A percentile compares a stretch with the other conserved stretches of the same genome.
These are phyloP conservation scores for Pythium guiyangense DNA, from an alignment of 352 stramenopile species.

Conservation along the genomic window DNA sequence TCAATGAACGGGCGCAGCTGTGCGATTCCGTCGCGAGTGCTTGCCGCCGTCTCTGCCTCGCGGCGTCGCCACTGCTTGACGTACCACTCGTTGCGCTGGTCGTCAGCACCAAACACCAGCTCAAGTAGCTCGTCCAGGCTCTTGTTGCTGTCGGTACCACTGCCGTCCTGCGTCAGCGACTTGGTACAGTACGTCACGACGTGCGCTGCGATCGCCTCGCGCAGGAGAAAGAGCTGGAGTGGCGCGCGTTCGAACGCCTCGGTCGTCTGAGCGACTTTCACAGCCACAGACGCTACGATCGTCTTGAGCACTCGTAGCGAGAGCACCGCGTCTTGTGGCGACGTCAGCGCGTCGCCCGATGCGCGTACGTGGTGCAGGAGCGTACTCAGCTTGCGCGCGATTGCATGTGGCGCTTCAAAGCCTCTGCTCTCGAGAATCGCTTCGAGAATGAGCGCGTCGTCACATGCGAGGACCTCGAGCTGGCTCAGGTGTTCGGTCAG, in stretches of 20 bases:
- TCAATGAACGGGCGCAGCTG: not conserved
- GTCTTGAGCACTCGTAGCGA: constrained; percentile 4
- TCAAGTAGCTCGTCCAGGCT: constrained; percentile 3
- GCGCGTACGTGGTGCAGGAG: constrained; percentile 20
- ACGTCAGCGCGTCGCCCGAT: not conserved
- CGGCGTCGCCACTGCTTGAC: constrained; percentile 17
- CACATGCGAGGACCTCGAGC: constrained; percentile 23
- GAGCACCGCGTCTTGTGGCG: too few relatives aligned
- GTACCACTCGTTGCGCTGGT: constrained; percentile 16
- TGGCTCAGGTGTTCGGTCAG: constrained; percentile 24
- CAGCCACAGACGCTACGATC: constrained; percentile 4
- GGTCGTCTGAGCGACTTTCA: constrained; percentile 1
- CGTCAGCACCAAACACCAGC: constrained; percentile 7
- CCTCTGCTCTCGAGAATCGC: constrained; percentile 23
- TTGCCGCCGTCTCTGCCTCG: not conserved
- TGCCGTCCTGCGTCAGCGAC: too few relatives aligned
- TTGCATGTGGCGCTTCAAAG: constrained; percentile 12
- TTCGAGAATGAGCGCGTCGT: constrained; percentile 26
- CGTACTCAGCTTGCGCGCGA: constrained; percentile 18
- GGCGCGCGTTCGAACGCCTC: constrained; percentile 13
- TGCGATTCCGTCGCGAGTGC: not conserved
- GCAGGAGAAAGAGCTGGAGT: constrained; percentile 12
- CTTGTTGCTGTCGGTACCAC: too few relatives aligned
- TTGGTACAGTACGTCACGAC: not conserved
- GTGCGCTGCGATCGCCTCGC: constrained; percentile 7